These are phyloP conservation scores for Fusarium sp. DNA, from an alignment of 2,329 filamentous ascomycete species.

Conservation along the genomic window DNA sequence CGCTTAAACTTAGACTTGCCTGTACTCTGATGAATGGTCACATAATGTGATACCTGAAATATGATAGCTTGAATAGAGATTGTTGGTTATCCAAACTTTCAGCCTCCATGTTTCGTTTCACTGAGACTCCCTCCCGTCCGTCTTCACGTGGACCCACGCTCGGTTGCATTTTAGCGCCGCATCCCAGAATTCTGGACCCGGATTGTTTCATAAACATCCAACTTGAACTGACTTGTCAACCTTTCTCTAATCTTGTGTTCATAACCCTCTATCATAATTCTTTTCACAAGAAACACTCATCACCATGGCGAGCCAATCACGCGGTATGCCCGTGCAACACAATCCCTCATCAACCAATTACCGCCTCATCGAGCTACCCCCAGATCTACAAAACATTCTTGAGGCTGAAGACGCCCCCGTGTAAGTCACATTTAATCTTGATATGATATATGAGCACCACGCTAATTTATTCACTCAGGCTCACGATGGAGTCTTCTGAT, in stretches of 20 bases:
- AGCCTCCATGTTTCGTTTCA: slow-evolving; percentile 1
- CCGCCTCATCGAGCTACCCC: slow-evolving; percentile 71
- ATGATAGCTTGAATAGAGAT: not conserved
- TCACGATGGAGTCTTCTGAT: slow-evolving; percentile 62
- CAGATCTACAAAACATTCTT: slow-evolving; percentile 67
- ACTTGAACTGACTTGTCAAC: not conserved
- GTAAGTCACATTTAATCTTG: slow-evolving; percentile 53
- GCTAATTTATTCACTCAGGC: slow-evolving; percentile 48
- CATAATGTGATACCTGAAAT: not conserved
- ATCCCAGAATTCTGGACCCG: slow-evolving; percentile 1
- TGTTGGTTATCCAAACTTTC: not conserved
- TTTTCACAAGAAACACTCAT: not conserved
- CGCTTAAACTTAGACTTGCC: not conserved
- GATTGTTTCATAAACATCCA: slow-evolving; percentile 1
- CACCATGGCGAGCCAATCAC: slow-evolving; percentile 60
- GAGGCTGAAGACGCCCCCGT: slow-evolving; percentile 65
- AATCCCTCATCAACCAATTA: slow-evolving; percentile 63
- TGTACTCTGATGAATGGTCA: not conserved
- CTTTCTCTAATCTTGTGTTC: not conserved
- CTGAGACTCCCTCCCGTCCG: not conserved
- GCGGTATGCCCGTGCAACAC: slow-evolving; percentile 64
- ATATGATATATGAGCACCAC: not conserved
- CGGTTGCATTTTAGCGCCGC: slow-evolving; percentile 8
- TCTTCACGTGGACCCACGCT: slow-evolving; percentile 20
- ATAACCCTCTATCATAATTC: not conserved